These are phyloP conservation scores for Prinsepia uniflora DNA, from an alignment of 306 rosid species.

Conservation along the genomic window DNA sequence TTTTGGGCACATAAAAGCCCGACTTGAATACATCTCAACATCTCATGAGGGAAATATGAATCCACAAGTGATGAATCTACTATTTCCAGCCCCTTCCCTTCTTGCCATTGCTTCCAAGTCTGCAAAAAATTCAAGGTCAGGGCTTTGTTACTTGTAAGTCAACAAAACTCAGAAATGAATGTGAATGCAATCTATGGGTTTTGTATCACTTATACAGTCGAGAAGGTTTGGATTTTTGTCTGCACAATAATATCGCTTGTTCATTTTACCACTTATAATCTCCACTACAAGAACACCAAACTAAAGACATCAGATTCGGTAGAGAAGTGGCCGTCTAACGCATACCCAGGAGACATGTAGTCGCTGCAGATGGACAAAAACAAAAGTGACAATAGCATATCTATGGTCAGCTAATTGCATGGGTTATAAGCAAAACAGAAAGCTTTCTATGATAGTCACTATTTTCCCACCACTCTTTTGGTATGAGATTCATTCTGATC, in stretches of 20 bases:
- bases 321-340: conserved; percentile 69
- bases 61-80: conserved; percentile 46
- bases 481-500: conserved; percentile 66
- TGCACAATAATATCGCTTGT: conserved; percentile 49
- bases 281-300: conserved; percentile 67
- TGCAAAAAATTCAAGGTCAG: conserved; percentile 21
- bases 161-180: neutral
- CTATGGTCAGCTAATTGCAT: neutral
- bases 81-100: conserved; percentile 48
- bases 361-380: conserved; percentile 38
- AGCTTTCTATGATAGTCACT: conserved; percentile 43
- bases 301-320: conserved; percentile 73
- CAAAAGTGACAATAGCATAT: conserved; percentile 6
- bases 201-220: conserved; percentile 40
- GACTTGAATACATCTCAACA: conserved; percentile 65
- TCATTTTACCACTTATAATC: conserved; percentile 58
- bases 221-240: conserved; percentile 57
- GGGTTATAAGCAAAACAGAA: neutral
- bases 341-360: conserved; percentile 80
- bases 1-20: conserved; percentile 34
- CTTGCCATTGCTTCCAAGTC: conserved; percentile 74
- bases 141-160: neutral
- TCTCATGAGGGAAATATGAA: conserved; percentile 43
- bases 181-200: neutral
- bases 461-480: conserved; percentile 69